Conservation (phyloP, 108 stramenopile species). For the Chaetoceros muelleri region DNA sequence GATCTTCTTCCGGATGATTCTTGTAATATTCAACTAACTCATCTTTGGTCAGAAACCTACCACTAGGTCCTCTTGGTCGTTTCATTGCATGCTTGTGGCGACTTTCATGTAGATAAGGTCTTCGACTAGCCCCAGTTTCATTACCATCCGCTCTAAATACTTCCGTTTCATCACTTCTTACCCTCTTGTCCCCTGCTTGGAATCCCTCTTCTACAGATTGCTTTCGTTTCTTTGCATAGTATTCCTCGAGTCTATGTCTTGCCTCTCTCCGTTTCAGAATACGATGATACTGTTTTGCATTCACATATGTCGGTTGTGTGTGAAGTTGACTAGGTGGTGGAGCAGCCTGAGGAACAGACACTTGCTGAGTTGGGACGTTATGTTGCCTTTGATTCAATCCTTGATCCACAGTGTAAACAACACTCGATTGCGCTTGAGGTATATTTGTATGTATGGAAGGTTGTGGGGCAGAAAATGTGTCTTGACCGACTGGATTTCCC, state of each 20-base stretch:
- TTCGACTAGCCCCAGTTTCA: constrained; percentile 6
- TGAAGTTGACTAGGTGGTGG: background rate
- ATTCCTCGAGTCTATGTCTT: constrained; percentile 61
- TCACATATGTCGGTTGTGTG: constrained; percentile 63
- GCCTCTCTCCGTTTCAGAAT: constrained; percentile 76
- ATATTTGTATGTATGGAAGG: too few species aligned
- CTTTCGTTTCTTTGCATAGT: constrained; percentile 15
- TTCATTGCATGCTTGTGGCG: constrained; percentile 76
- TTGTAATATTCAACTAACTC: constrained; percentile 42
- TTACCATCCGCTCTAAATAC: constrained; percentile 16
- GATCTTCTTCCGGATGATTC: constrained; percentile 40
- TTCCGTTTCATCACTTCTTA: constrained; percentile 14
- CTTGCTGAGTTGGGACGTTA: too few species aligned
- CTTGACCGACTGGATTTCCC: too few species aligned
- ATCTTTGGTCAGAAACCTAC: constrained; percentile 74
- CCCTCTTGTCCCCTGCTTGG: background rate
- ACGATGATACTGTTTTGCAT: constrained; percentile 74
- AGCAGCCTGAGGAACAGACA: background rate
- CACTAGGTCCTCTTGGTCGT: constrained; percentile 71
- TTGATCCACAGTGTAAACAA: too few species aligned
- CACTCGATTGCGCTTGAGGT: too few species aligned
- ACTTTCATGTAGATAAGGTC: constrained; percentile 74
- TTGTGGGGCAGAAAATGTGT: too few species aligned
- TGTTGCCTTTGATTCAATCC: too few species aligned
- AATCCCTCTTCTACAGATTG: background rate